Percentiles rank a stretch among this genome's conserved stretches.
phyloP scores from a whole-genome alignment of 495 filamentous ascomycete species.

The Penicillium pancosmium region DNA sequence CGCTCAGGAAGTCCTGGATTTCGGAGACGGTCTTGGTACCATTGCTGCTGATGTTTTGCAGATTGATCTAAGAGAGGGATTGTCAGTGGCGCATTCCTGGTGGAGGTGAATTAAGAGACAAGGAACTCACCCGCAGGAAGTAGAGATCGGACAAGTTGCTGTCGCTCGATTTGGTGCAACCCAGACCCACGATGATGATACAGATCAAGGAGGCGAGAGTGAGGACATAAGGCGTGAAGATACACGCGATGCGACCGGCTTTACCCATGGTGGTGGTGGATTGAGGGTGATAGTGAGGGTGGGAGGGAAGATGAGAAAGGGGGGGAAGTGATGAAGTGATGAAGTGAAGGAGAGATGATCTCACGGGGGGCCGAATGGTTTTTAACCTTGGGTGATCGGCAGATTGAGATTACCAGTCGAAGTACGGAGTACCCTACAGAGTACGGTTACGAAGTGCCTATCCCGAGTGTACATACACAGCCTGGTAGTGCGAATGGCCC shows the following conservation, averaged over 20 bases:
- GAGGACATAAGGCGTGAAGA: constrained; percentile 76
- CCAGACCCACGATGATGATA: constrained; percentile 70
- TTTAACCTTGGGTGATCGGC: constrained; percentile 22
- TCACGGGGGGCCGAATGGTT: constrained; percentile 9
- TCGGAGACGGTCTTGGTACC: constrained; percentile 24
- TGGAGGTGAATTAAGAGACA: not conserved
- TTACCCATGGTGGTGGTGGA: constrained; percentile 58
- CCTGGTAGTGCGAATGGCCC: not conserved
- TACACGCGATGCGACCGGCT: constrained; percentile 76
- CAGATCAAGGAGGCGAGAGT: constrained; percentile 73
- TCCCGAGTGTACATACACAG: not conserved
- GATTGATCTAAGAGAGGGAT: constrained; percentile 32
- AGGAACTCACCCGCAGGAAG: constrained; percentile 66
- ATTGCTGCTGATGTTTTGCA: constrained; percentile 40
- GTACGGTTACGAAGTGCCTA: too few species aligned
- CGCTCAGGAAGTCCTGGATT: constrained; percentile 29
- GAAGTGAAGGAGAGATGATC: not conserved
- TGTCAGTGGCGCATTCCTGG: not conserved
- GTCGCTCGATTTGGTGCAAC: constrained; percentile 67
- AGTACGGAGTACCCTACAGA: too few species aligned
- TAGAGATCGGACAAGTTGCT: constrained; percentile 56
- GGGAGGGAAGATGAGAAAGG: constrained; percentile 8
- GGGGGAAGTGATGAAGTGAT: not conserved
- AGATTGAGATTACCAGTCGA: not conserved
- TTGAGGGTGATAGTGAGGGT: constrained; percentile 5